Evolutionary conservation across 2,329 filamentous ascomycete species (phyloP), one percentile per base, ranked within the genome.

Genomic region (Rhexocercosporidium sp.): DNA sequence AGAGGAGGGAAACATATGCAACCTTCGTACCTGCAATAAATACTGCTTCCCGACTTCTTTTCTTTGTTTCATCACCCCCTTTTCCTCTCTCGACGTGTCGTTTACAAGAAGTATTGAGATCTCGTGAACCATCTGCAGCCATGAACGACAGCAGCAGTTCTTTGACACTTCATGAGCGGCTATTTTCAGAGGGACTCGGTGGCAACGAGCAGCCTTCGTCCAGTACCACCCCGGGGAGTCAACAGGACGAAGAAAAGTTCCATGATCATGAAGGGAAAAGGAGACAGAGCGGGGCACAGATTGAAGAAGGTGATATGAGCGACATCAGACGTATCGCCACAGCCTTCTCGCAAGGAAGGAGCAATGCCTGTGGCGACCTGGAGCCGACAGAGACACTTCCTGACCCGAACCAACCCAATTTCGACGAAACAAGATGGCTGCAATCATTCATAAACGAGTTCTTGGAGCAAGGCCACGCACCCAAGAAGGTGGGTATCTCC

Each of bases 401-500:
- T n/a, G 47, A 51, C 27, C 47, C 47, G 27, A 22, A 25, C 3
- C 22, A 29, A 27, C 22, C 11, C 22, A 51, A 27, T 11, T 51
- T 51, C 47, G 47, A 51, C 22, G 47, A 51, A 18, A 29, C 11
- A 18, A 27, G 27, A 16, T 51, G 11, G 7, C 11, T 51, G 12
- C 47, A 12, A 18, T 51, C 47, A 16, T 51, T 51, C 22, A 51
- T 51, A 1, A 22, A 51, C 18, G 47, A 51, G 11, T 51, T 51
- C 47, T 25, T 27, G 18, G 47, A 51, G 22, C 47, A 51, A 51
- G 47, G 47, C 14, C 47, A 51, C 22, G 47, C 47, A 29, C 22
- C 47, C 3, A 51, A 51, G 47, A 51, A 51, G 22, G 18, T 51
- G 0, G 89, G 89, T 3, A 81, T 92, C 7, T 84, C 85, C 0